A percentile compares a stretch with the other conserved stretches of the same genome.
Conservation (phyloP, 495 filamentous ascomycete species). For the Letharia lupina region DNA sequence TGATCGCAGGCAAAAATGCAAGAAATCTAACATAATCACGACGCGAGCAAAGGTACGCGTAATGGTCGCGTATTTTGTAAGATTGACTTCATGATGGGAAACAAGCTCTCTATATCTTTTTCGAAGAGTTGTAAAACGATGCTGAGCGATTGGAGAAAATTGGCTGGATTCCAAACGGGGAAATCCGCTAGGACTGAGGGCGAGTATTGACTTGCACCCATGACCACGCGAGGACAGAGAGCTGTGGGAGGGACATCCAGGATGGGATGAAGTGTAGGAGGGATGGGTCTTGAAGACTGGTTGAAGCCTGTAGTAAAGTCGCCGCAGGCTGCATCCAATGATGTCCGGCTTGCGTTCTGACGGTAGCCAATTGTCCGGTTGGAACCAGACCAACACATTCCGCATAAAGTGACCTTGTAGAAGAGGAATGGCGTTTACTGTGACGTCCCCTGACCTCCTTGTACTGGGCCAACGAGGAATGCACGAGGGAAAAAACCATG, state of each 20-base stretch:
- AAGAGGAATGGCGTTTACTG: conserved; percentile 9
- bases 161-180: not conserved
- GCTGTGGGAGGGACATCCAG: not conserved
- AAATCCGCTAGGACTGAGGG: not conserved
- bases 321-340: not conserved
- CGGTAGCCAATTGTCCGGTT: conserved; percentile 7
- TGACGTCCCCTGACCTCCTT: conserved; percentile 15
- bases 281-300: not conserved
- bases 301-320: not conserved
- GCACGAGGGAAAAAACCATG: conserved; percentile 8
- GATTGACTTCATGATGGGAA: not conserved
- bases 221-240: not conserved
- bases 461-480: conserved; percentile 17
- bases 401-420: not conserved
- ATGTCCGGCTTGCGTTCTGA: not conserved
- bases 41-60: conserved; percentile 1
- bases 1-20: not conserved
- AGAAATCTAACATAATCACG: not conserved
- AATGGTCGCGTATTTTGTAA: not conserved
- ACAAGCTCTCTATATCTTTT: not conserved
- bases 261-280: not conserved
- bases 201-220: not conserved
- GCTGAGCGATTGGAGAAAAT: not conserved
- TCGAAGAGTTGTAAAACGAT: not conserved
- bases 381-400: conserved; percentile 8